phyloP scores from a whole-genome alignment of 495 filamentous ascomycete genomes.

The Penicillium maclennaniae region DNA sequence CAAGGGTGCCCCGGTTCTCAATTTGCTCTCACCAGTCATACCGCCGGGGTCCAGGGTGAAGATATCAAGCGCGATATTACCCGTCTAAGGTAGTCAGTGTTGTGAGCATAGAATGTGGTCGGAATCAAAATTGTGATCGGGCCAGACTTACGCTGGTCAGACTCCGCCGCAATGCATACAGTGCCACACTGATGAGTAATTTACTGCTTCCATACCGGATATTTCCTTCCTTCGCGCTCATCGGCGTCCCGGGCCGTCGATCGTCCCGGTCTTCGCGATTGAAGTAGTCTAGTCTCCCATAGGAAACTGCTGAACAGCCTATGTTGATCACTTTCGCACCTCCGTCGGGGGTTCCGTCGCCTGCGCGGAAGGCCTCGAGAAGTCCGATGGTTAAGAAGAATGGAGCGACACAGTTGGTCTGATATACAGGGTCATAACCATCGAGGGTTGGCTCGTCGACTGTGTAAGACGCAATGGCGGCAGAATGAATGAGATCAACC shows the following conservation, averaged over 20 bases:
- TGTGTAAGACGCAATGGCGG: slow-evolving; percentile 36
- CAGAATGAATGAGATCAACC: slow-evolving; percentile 35
- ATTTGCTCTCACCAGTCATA: slow-evolving; percentile 29
- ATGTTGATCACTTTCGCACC: slow-evolving; percentile 40
- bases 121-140: neutral
- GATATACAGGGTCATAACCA: slow-evolving; percentile 40
- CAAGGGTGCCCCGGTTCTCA: slow-evolving; percentile 26
- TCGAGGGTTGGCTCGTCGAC: slow-evolving; percentile 34
- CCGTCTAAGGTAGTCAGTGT: slow-evolving; percentile 20
- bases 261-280: slow-evolving; percentile 19
- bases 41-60: slow-evolving; percentile 42
- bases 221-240: slow-evolving; percentile 33
- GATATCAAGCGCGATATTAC: slow-evolving; percentile 37
- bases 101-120: neutral
- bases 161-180: slow-evolving; percentile 43
- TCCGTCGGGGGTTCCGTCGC: slow-evolving; percentile 31
- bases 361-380: slow-evolving; percentile 40
- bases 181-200: slow-evolving; percentile 34
- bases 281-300: slow-evolving; percentile 37
- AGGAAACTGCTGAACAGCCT: slow-evolving; percentile 35
- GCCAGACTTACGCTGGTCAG: slow-evolving; percentile 31
- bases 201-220: slow-evolving; percentile 42
- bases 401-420: slow-evolving; percentile 40
- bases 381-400: slow-evolving; percentile 40
- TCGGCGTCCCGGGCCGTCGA: slow-evolving; percentile 20